phyloP scores from a whole-genome alignment of 2,329 filamentous ascomycete genomes.

The Dactylellina sp. region DNA sequence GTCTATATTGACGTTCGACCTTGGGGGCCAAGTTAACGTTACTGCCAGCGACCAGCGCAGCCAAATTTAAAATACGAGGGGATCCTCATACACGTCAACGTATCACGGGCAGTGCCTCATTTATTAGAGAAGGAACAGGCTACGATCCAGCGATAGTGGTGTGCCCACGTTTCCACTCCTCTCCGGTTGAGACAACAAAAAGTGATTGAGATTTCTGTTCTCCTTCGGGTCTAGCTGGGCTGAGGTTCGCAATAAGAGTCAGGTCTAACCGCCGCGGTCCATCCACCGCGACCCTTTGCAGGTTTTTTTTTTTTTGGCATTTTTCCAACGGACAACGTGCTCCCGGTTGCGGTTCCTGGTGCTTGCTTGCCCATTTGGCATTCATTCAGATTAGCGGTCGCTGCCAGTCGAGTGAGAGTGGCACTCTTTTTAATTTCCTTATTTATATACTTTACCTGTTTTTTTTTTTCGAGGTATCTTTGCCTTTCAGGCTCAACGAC shows the following conservation, averaged over 20 bases:
- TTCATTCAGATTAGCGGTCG: slow-evolving; percentile 4
- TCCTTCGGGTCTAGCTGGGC: slow-evolving; percentile 34
- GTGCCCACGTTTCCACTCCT: slow-evolving; percentile 24
- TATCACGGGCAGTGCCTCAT: slow-evolving; percentile 2
- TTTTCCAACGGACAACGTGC: slow-evolving; percentile 38
- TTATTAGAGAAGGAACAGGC: slow-evolving; percentile 21
- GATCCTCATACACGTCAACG: slow-evolving; percentile 21
- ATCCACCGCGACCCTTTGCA: slow-evolving; percentile 18
- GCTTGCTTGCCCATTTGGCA: neutral
- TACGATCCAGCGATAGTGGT: slow-evolving; percentile 47
- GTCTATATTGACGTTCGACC: slow-evolving; percentile 54
- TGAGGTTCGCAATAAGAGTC: slow-evolving; percentile 26
- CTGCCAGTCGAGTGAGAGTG: slow-evolving; percentile 48
- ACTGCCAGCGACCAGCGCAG: no score
- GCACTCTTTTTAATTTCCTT: neutral
- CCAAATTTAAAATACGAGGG: slow-evolving; percentile 4
- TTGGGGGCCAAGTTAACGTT: no score
- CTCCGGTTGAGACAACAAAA: slow-evolving; percentile 21
- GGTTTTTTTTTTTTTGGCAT: slow-evolving; percentile 2
- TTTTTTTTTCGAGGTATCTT: neutral
- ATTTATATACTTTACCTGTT: neutral
- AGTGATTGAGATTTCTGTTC: slow-evolving; percentile 21
- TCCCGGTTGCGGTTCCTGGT: slow-evolving; percentile 45
- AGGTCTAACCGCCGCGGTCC: slow-evolving; percentile 41
- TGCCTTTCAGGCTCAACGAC: slow-evolving; percentile 26